phyloP scores from a whole-genome alignment of 495 filamentous ascomycete species.

The Penicillium chermesinum region DNA sequence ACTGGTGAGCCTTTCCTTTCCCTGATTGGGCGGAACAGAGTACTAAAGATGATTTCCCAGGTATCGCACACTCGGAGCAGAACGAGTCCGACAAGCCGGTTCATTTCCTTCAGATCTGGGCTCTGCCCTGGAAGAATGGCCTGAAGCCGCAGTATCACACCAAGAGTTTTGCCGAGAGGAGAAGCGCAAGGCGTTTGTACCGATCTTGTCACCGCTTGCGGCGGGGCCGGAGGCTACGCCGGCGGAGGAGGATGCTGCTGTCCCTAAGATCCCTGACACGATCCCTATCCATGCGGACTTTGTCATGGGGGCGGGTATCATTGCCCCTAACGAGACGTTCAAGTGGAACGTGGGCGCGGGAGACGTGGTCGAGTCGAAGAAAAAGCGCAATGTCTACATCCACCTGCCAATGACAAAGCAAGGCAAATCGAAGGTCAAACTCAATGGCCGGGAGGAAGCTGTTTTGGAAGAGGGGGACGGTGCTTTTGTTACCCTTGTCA shows the following conservation, averaged over 20 bases:
- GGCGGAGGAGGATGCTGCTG: conserved; percentile 53
- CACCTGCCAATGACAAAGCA: conserved; percentile 71
- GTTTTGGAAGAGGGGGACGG: conserved; percentile 69
- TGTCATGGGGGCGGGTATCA: conserved; percentile 67
- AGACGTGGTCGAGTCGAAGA: conserved; percentile 35
- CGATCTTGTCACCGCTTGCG: conserved; percentile 66
- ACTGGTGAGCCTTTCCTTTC: conserved; percentile 39
- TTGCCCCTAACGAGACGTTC: conserved; percentile 49
- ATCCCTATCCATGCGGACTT: conserved; percentile 80
- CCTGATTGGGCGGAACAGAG: background rate
- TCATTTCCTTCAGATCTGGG: conserved; percentile 84
- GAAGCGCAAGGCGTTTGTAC: conserved; percentile 62
- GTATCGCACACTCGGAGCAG: conserved; percentile 72
- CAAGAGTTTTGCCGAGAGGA: conserved; percentile 59
- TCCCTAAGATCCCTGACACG: conserved; percentile 51
- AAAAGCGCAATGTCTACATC: conserved; percentile 65
- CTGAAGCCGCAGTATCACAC: conserved; percentile 69
- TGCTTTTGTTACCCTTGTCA: conserved; percentile 55
- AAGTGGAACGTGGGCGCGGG: conserved; percentile 57
- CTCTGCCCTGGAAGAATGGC: conserved; percentile 61
- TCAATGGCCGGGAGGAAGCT: conserved; percentile 57
- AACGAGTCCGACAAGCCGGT: conserved; percentile 62
- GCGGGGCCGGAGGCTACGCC: conserved; percentile 53
- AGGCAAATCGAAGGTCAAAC: conserved; percentile 60
- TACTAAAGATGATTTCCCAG: conserved; percentile 22